Conservation (phyloP, 768 basidiomycete species). For the Serpula lacrymans region DNA sequence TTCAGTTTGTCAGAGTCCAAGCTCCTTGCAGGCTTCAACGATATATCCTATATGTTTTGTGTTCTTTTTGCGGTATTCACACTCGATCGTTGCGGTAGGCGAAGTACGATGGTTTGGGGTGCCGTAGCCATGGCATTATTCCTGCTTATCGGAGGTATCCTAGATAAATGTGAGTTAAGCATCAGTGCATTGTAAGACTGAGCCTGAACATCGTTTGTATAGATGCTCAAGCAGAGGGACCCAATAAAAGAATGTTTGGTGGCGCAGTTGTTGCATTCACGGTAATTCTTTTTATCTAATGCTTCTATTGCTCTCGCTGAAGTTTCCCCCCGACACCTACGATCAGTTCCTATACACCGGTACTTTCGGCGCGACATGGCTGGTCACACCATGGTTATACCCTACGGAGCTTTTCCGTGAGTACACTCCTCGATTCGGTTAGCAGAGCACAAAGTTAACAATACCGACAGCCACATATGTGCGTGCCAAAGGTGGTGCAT, state of each 20-base stretch:
- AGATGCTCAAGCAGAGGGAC: conserved; percentile 4
- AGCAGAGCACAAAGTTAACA: not conserved
- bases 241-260: conserved; percentile 3
- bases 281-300: not conserved
- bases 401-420: conserved; percentile 9
- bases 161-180: conserved; percentile 7
- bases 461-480: not conserved
- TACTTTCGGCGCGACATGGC: conserved; percentile 8
- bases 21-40: conserved; percentile 7
- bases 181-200: not conserved
- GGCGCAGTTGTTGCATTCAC: conserved; percentile 1
- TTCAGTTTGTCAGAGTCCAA: conserved; percentile 6
- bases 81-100: conserved; percentile 6
- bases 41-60: conserved; percentile 7
- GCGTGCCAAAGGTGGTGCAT: conserved; percentile 6
- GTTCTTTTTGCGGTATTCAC: conserved; percentile 9
- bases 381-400: conserved; percentile 9
- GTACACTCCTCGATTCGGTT: not conserved
- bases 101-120: conserved; percentile 9
- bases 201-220: not conserved
- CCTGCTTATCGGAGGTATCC: conserved; percentile 4
- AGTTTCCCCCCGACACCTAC: too few relatives aligned
- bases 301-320: not conserved
- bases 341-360: conserved; percentile 9
- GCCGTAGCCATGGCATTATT: conserved; percentile 2